Percentiles rank a stretch among this genome's conserved stretches.
Evolutionary conservation across 2,329 filamentous ascomycete species (phyloP).

Genomic region (Ceratocystiopsis brevicomis): DNA sequence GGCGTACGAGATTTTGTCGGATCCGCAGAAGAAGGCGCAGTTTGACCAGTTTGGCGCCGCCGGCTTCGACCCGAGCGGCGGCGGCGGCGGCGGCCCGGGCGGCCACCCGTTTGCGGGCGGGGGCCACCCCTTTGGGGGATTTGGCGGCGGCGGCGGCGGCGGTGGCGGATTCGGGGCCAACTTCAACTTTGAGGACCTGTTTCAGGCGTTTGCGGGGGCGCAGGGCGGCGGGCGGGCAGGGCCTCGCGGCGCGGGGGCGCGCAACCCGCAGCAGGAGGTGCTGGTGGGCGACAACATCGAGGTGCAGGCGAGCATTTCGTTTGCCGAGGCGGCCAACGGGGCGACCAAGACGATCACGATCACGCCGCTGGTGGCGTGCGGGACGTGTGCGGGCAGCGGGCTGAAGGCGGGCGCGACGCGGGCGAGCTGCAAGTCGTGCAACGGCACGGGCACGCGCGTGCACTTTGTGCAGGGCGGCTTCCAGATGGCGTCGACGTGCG

Average conservation of each 20-base stretch:
- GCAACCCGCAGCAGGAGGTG: slow-evolving; percentile 53
- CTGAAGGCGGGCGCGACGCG: slow-evolving; percentile 64
- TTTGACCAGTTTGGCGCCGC: slow-evolving; percentile 81
- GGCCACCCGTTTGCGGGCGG: slow-evolving; percentile 42
- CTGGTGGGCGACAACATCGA: slow-evolving; percentile 93
- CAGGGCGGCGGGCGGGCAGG: slow-evolving; percentile 34
- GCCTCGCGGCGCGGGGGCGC: slow-evolving; percentile 25
- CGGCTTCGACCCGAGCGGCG: slow-evolving; percentile 63
- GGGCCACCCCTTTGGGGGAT: slow-evolving; percentile 41
- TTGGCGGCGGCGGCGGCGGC: slow-evolving; percentile 31
- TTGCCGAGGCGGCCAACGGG: slow-evolving; percentile 91
- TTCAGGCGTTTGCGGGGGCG: slow-evolving; percentile 58
- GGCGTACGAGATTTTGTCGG: slow-evolving; percentile 84
- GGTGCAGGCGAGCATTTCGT: slow-evolving; percentile 79
- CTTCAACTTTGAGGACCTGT: slow-evolving; percentile 93
- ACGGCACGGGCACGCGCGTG: slow-evolving; percentile 70
- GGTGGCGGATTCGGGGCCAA: slow-evolving; percentile 58
- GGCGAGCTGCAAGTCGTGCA: slow-evolving; percentile 58
- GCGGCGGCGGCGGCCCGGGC: slow-evolving; percentile 44
- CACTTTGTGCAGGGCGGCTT: slow-evolving; percentile 86
- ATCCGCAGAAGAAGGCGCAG: slow-evolving; percentile 80
- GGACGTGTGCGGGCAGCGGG: slow-evolving; percentile 66
- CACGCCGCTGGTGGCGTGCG: slow-evolving; percentile 62
- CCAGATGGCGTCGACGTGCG: slow-evolving; percentile 85
- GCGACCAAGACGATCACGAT: slow-evolving; percentile 74